Evolutionary conservation across 176 grass and related monocot genomes (phyloP).

Genomic region (Carex littledalei): DNA sequence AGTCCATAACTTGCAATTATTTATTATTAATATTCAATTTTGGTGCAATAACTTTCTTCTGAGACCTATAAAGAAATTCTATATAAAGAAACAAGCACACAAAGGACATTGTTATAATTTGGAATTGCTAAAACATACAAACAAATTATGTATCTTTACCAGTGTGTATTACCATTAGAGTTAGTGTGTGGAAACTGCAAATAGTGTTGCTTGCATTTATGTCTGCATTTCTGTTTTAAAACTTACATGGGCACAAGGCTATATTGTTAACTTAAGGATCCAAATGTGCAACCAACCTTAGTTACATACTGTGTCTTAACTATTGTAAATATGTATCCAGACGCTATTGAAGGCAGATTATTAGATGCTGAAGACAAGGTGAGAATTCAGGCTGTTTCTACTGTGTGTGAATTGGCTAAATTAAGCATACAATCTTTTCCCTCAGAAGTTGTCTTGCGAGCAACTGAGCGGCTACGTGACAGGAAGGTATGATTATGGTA

Average conservation of each 20-base stretch:
- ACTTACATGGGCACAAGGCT: neutral
- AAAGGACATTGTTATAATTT: neutral
- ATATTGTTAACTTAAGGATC: neutral
- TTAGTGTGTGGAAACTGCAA: neutral
- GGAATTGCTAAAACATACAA: neutral
- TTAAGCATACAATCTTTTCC: slow-evolving; percentile 62
- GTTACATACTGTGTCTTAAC: slow-evolving; percentile 8
- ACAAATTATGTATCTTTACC: neutral
- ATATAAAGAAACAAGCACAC: neutral
- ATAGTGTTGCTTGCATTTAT: slow-evolving; percentile 12
- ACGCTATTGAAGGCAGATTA: slow-evolving; percentile 67
- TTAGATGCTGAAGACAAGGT: slow-evolving; percentile 96
- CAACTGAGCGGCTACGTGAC: slow-evolving; percentile 67
- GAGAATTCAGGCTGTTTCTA: slow-evolving; percentile 70
- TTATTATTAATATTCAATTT: neutral
- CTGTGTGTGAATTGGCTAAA: slow-evolving; percentile 83
- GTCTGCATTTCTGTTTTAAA: slow-evolving; percentile 11
- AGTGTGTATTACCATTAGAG: neutral
- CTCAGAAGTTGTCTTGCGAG: slow-evolving; percentile 49
- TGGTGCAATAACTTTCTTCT: neutral
- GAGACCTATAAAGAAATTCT: neutral
- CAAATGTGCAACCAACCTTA: neutral
- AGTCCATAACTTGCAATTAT: slow-evolving; percentile 22
- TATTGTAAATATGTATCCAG: slow-evolving; percentile 33
- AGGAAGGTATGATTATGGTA: slow-evolving; percentile 52